Conservation (phyloP, 2,329 filamentous ascomycete genomes). For the Pseudophaeomoniella oleicola region DNA sequence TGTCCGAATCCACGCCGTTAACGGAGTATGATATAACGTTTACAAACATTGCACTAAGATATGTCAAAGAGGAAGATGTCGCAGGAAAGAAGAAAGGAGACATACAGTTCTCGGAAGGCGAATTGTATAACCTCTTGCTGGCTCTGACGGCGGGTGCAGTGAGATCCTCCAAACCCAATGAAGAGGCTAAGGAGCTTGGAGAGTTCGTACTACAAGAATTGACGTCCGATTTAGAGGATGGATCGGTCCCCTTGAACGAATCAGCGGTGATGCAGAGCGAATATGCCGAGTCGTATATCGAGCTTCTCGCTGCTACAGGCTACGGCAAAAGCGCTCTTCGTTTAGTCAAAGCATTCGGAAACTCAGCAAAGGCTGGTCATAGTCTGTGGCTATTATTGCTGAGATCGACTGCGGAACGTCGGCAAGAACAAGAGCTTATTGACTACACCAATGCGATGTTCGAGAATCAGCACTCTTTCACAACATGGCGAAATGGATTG, state of each 20-base stretch:
- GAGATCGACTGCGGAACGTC: neutral
- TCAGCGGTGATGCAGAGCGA: neutral
- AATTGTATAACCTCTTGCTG: slow-evolving; percentile 24
- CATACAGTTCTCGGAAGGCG: slow-evolving; percentile 22
- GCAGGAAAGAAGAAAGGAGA: slow-evolving; percentile 13
- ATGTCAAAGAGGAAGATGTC: slow-evolving; percentile 32
- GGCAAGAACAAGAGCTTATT: slow-evolving; percentile 17
- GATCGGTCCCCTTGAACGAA: neutral
- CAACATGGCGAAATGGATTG: too few relatives aligned
- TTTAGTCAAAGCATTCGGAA: slow-evolving; percentile 24
- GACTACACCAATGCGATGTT: slow-evolving; percentile 47
- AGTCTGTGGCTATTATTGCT: neutral
- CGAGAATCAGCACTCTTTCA: too few relatives aligned
- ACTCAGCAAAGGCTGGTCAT: neutral
- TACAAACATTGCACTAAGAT: slow-evolving; percentile 43
- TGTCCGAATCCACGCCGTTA: slow-evolving; percentile 34
- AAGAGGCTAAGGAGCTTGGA: slow-evolving; percentile 24
- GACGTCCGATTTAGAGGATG: neutral
- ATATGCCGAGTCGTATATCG: slow-evolving; percentile 24
- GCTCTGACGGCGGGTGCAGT: slow-evolving; percentile 20
- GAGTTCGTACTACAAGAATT: slow-evolving; percentile 21
- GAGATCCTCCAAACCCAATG: slow-evolving; percentile 21
- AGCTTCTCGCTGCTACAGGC: slow-evolving; percentile 39
- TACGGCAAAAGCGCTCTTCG: slow-evolving; percentile 38
- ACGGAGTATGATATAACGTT: slow-evolving; percentile 53